Base-by-base conservation (phyloP, 306 rosid genomes). In the Corylus heterophylla region DNA sequence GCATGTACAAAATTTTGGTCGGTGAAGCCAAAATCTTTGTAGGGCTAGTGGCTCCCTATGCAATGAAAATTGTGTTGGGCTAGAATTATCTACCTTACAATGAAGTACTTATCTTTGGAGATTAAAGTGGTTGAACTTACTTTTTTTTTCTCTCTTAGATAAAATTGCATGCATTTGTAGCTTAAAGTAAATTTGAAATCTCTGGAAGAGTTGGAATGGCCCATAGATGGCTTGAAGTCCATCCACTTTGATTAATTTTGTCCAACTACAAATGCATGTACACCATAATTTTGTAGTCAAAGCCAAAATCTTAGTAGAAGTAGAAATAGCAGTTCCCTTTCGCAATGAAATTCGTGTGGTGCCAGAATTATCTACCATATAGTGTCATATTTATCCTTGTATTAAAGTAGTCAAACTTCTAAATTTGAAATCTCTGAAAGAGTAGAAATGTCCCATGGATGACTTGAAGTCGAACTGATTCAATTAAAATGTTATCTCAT, bases 401-500 rank as follows among this genome's bases (percentile, higher is more conserved):
- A 11, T 49, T 49, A 10, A 49, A 49, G 52, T 11, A 12, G 11
- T 48, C 11, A 49, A 49, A 49, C 52, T 49, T 49, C 52, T 13
- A 49, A 49, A 67, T 42, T 7, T 67, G 25, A 67, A 27, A 17
- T 67, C 49, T 67, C 50, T 67, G n/a, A 39, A 66, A 17, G 45
- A 37, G 49, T 66, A 17, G 25, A 37, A 64, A 67, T 67, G 50
- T 49, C 71, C 49, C 71, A 17, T 67, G 49, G 71, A 67, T 39
- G 2, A 12, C 71, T 42, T 39, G 71, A 67, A 7, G 27, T 42
- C 4, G 25, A 67, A 8, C 29, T 39, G 27, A 22, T 29, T 49
- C 66, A 76, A 67, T 79, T 74, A 58, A 62, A 79, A 20, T 77
- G 35, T 37, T 22, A 76, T 47, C 56, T 63, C 66, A 29, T 71